Conservation (phyloP, 345 rosid species). For the Bruguiera parviflora region DNA sequence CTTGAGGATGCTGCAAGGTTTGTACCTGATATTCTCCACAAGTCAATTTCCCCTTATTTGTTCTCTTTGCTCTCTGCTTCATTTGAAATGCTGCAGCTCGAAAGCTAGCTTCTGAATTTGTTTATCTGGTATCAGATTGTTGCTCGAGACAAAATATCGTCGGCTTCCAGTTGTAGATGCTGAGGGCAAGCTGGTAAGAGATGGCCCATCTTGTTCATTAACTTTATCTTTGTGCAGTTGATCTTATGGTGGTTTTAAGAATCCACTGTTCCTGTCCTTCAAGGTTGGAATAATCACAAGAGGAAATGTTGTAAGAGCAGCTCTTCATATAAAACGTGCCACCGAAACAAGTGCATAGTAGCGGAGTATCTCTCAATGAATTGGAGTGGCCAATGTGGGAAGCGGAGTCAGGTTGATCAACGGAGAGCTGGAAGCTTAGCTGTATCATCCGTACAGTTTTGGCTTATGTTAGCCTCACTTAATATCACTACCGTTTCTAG, state of each 20-base stretch:
- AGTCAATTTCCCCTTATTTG: neutral
- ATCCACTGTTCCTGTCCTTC: neutral
- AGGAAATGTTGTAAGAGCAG: constrained; percentile 94
- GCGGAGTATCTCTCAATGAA: neutral
- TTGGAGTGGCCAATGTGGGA: neutral
- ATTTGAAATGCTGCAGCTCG: neutral
- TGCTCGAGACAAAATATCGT: constrained; percentile 89
- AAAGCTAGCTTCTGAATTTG: constrained; percentile 11
- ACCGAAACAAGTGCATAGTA: constrained; percentile 34
- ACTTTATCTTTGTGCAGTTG: neutral
- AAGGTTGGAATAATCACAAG: constrained; percentile 95
- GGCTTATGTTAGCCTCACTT: constrained; percentile 5
- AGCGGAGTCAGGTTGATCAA: neutral
- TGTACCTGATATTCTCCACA: neutral
- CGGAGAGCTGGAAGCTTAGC: constrained; percentile 6
- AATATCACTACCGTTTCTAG: neutral
- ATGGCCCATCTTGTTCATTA: neutral
- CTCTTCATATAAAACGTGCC: constrained; percentile 65
- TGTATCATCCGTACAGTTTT: constrained; percentile 18
- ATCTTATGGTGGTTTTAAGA: neutral
- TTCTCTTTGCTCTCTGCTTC: neutral
- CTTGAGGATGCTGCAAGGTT: constrained; percentile 95
- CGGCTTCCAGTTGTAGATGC: constrained; percentile 91
- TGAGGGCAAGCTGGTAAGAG: constrained; percentile 77
- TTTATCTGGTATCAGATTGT: constrained; percentile 42